phyloP scores from a whole-genome alignment of 2,329 filamentous ascomycete genomes.

The Pyricularia grisea region DNA sequence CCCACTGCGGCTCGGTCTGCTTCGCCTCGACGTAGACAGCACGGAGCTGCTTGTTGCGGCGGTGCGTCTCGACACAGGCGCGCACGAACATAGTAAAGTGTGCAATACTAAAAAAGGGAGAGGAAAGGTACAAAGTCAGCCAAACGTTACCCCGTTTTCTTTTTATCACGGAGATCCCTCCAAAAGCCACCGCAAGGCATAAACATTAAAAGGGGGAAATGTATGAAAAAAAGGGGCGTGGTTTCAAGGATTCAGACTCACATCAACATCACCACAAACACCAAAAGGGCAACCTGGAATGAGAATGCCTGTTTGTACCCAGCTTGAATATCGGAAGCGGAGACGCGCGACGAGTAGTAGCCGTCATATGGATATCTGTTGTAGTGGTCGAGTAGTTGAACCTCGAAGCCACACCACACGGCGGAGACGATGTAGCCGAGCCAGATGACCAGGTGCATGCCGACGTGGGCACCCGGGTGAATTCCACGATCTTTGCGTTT shows the following conservation, averaged over 20 bases:
- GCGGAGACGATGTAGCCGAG: constrained; percentile 12
- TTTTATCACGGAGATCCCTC: too few relatives aligned
- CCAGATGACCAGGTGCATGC: constrained; percentile 31
- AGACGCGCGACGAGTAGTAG: neutral
- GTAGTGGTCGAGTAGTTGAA: neutral
- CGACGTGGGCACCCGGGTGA: constrained; percentile 34
- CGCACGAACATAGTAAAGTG: constrained; percentile 12
- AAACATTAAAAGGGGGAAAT: too few relatives aligned
- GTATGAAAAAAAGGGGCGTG: neutral
- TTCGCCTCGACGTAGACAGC: neutral
- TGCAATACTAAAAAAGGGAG: constrained; percentile 3
- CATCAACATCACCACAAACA: neutral
- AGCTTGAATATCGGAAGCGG: too few relatives aligned
- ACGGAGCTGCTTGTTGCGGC: constrained; percentile 6
- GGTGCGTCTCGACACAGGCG: constrained; percentile 12
- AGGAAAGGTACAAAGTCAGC: neutral
- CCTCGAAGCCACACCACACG: neutral
- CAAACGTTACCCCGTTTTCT: neutral
- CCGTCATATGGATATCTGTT: neutral
- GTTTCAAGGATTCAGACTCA: neutral
- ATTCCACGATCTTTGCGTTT: constrained; percentile 24
- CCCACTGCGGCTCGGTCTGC: neutral
- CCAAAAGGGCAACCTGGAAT: neutral
- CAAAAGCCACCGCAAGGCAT: too few relatives aligned
- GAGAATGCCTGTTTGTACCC: neutral